Percentiles rank a stretch among this genome's conserved stretches.
These are phyloP conservation scores for Pythium volutum DNA, from an alignment of 352 stramenopile species.

Conservation along the genomic window DNA sequence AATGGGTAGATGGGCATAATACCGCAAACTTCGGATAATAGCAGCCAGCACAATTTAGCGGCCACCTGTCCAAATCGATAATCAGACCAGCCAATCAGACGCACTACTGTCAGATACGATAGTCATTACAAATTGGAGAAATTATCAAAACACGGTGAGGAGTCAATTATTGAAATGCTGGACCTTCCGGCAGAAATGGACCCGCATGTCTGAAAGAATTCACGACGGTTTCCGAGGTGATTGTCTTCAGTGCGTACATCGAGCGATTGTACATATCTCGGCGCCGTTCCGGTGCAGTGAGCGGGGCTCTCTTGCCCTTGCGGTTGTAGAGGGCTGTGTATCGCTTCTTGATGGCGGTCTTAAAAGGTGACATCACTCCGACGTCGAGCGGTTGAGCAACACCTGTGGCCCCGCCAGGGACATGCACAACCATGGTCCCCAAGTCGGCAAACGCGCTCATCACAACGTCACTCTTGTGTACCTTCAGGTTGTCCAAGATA, in stretches of 20 bases:
- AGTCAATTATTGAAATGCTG: not conserved
- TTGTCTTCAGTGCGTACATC: not conserved
- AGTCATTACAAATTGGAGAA: not conserved
- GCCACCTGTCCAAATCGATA: too few relatives aligned
- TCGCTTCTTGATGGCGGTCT: not conserved
- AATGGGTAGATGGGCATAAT: too few relatives aligned
- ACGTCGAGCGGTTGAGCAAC: slow-evolving; percentile 20
- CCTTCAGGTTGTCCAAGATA: slow-evolving; percentile 11
- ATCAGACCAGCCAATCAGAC: not conserved
- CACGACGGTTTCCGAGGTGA: not conserved
- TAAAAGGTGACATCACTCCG: slow-evolving; percentile 16
- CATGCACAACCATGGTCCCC: slow-evolving; percentile 6
- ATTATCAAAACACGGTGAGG: not conserved
- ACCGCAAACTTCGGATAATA: too few relatives aligned
- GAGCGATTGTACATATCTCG: slow-evolving; percentile 14
- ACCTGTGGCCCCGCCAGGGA: slow-evolving; percentile 5
- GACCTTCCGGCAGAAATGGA: slow-evolving; percentile 2
- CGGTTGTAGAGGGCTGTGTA: not conserved
- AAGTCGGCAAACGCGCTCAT: slow-evolving; percentile 5
- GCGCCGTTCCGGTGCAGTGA: not conserved
- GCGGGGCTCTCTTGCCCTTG: not conserved
- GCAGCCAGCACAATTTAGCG: too few relatives aligned
- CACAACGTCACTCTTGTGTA: slow-evolving; percentile 9
- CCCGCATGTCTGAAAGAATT: slow-evolving; percentile 11
- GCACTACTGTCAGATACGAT: not conserved